phyloP scores from a whole-genome alignment of 306 rosid genomes.

The Cucumis hystrix region DNA sequence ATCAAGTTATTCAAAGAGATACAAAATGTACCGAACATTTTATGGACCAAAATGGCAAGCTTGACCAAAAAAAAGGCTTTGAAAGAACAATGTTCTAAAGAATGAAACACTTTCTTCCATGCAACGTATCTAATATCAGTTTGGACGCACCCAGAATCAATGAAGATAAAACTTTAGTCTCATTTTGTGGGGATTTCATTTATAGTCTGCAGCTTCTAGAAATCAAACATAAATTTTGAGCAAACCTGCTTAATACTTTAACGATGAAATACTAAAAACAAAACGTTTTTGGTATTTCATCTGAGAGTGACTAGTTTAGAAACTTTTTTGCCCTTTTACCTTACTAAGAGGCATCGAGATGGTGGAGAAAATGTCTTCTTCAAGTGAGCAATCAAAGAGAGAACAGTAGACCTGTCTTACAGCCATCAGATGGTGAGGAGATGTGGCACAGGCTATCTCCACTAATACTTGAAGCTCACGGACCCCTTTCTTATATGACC shows the following conservation, averaged over 20 bases:
- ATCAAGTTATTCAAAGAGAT: neutral
- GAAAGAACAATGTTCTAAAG: neutral
- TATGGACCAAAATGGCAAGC: neutral
- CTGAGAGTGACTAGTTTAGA: neutral
- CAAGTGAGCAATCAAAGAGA: slow-evolving; percentile 63
- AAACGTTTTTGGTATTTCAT: neutral
- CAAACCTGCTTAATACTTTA: too few relatives aligned
- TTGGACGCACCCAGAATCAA: neutral
- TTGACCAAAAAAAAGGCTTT: neutral
- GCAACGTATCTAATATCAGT: neutral
- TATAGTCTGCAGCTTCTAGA: neutral
- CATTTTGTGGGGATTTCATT: neutral
- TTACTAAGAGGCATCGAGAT: slow-evolving; percentile 49
- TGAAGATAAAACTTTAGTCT: neutral
- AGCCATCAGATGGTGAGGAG: slow-evolving; percentile 69
- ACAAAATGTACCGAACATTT: neutral
- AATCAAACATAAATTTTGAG: neutral
- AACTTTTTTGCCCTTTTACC: slow-evolving; percentile 28
- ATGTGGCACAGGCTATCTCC: slow-evolving; percentile 81
- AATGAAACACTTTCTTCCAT: neutral
- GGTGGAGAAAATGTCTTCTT: slow-evolving; percentile 61
- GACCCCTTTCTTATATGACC: slow-evolving; percentile 25
- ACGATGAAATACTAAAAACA: neutral
- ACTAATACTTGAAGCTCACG: slow-evolving; percentile 44
- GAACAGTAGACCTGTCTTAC: slow-evolving; percentile 71